phyloP scores from a whole-genome alignment of 768 basidiomycete genomes.

The Boletus tylopilopsis region DNA sequence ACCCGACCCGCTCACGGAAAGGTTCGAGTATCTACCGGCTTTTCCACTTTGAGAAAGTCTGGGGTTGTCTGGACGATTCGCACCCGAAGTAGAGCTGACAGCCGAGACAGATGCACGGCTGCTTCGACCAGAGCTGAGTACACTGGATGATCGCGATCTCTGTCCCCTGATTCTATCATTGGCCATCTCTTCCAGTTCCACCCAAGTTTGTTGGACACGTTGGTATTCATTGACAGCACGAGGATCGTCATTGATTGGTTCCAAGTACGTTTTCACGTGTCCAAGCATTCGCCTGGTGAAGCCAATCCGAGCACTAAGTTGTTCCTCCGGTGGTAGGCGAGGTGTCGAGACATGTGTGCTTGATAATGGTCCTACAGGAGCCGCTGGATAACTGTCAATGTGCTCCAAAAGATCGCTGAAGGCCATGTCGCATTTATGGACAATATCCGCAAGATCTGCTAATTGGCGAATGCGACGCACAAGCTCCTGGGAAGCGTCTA shows the following conservation, averaged over 20 bases:
- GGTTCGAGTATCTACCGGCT: slow-evolving; percentile 25
- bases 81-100: slow-evolving; percentile 20
- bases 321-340: slow-evolving; percentile 57
- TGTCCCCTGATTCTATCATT: slow-evolving; percentile 58
- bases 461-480: slow-evolving; percentile 52
- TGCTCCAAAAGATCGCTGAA: slow-evolving; percentile 85
- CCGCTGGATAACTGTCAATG: slow-evolving; percentile 76
- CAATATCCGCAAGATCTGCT: slow-evolving; percentile 46
- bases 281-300: slow-evolving; percentile 58
- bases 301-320: slow-evolving; percentile 55
- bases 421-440: slow-evolving; percentile 63
- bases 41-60: slow-evolving; percentile 23
- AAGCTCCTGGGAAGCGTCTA: slow-evolving; percentile 47
- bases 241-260: slow-evolving; percentile 49
- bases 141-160: slow-evolving; percentile 64
- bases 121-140: slow-evolving; percentile 58
- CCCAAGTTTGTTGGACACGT: slow-evolving; percentile 77
- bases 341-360: slow-evolving; percentile 44
- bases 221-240: slow-evolving; percentile 57
- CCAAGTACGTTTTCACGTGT: slow-evolving; percentile 40
- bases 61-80: slow-evolving; percentile 11
- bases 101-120: slow-evolving; percentile 54
- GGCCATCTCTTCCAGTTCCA: slow-evolving; percentile 78
- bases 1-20: slow-evolving; percentile 30
- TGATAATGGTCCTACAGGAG: slow-evolving; percentile 48